These are phyloP conservation scores for Peniophora sp. DNA, from an alignment of 1,284 basidiomycete species.

Conservation along the genomic window DNA sequence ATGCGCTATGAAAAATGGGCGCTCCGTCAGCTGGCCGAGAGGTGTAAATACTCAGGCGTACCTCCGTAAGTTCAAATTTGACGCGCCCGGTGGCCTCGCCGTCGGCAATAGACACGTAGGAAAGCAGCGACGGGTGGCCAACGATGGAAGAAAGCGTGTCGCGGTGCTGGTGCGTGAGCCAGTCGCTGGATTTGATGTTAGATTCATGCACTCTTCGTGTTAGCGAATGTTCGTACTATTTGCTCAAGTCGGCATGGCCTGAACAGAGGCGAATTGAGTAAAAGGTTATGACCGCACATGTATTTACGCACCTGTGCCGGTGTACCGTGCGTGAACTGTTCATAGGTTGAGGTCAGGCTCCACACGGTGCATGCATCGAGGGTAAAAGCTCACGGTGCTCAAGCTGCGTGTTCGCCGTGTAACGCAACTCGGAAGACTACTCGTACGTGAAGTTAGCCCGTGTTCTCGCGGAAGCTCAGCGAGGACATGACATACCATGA, in stretches of 20 bases:
- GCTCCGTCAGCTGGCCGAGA: slow-evolving; percentile 6
- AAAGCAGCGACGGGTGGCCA: slow-evolving; percentile 81
- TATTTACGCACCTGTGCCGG: slow-evolving; percentile 69
- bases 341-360: slow-evolving; percentile 1
- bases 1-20: slow-evolving; percentile 57
- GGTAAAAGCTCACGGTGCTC: slow-evolving; percentile 67
- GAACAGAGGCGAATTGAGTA: slow-evolving; percentile 6
- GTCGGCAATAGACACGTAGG: slow-evolving; percentile 89
- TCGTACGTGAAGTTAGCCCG: too few relatives aligned
- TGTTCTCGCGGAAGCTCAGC: too few relatives aligned
- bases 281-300: not conserved
- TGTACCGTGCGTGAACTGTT: slow-evolving; percentile 91
- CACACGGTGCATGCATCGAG: slow-evolving; percentile 6
- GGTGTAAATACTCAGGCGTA: slow-evolving; percentile 27
- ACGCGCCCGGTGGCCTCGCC: slow-evolving; percentile 84
- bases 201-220: slow-evolving; percentile 4
- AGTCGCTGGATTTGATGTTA: slow-evolving; percentile 66
- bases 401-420: slow-evolving; percentile 90
- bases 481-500: too few relatives aligned
- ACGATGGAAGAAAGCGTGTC: slow-evolving; percentile 91
- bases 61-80: slow-evolving; percentile 96
- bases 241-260: slow-evolving; percentile 92
- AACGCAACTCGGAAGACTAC: slow-evolving; percentile 82
- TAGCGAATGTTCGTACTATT: slow-evolving; percentile 58
- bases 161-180: slow-evolving; percentile 95